These are phyloP conservation scores for Apiosordaria backusii DNA, from an alignment of 495 filamentous ascomycete genomes.

Conservation along the genomic window DNA sequence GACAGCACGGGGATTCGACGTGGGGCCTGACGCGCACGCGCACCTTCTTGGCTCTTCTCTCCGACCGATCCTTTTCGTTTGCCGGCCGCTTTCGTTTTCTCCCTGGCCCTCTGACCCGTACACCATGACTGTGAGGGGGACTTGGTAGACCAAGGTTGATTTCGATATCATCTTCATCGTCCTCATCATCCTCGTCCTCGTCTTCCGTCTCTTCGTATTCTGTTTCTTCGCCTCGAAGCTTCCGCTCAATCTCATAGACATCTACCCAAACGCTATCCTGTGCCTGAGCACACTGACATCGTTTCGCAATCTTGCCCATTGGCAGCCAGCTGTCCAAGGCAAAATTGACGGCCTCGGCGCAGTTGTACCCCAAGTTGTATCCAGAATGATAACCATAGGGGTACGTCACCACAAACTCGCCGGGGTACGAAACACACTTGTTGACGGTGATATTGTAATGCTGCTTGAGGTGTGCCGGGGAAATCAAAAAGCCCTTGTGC, in stretches of 20 bases:
- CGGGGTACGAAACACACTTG: constrained; percentile 89
- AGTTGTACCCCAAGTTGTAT: constrained; percentile 98
- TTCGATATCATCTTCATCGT: constrained; percentile 58
- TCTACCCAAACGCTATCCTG: constrained; percentile 98
- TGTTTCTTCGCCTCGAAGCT: constrained; percentile 84
- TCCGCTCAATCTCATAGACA: constrained; percentile 89
- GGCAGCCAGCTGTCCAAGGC: constrained; percentile 90
- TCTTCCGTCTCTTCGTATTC: constrained; percentile 85
- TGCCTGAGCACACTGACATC: constrained; percentile 81
- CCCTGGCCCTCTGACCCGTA: constrained; percentile 53
- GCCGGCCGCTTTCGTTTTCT: constrained; percentile 49
- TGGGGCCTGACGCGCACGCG: constrained; percentile 65
- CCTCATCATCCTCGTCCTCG: constrained; percentile 67
- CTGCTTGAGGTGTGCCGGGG: constrained; percentile 76
- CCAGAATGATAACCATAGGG: constrained; percentile 98
- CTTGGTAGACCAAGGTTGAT: constrained; percentile 60
- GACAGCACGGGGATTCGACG: constrained; percentile 77
- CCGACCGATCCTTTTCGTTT: constrained; percentile 37
- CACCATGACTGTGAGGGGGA: constrained; percentile 55
- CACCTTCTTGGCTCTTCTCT: constrained; percentile 66
- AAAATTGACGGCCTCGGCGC: constrained; percentile 98
- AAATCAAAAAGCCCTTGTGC: constrained; percentile 98
- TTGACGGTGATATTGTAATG: constrained; percentile 94
- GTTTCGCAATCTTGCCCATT: constrained; percentile 95
- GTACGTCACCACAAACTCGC: constrained; percentile 98